phyloP scores from a whole-genome alignment of 192 early-diverging fungal genomes.

The Oehlia diaphana region DNA sequence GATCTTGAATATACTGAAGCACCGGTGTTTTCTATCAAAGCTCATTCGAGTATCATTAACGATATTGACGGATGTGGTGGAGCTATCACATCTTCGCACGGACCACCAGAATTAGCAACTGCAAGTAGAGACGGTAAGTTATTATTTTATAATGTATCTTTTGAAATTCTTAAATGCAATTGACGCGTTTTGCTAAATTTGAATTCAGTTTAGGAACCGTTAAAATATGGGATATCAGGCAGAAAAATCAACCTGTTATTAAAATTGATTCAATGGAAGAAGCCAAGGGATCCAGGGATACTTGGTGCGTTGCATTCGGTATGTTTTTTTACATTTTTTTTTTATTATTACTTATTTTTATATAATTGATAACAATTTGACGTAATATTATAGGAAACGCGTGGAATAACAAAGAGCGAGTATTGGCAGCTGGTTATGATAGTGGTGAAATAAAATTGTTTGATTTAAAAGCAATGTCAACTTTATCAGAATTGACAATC shows the following conservation, averaged over 20 bases:
- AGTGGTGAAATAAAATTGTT: background rate
- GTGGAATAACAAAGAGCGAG: background rate
- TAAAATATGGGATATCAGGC: background rate
- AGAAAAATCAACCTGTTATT: background rate
- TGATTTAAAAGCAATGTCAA: background rate
- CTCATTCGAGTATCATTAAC: background rate
- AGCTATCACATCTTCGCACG: background rate
- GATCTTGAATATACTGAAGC: background rate
- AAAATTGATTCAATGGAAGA: background rate
- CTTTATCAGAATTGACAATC: background rate
- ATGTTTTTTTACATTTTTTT: background rate
- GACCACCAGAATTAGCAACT: background rate
- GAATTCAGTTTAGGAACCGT: background rate
- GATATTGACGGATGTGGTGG: background rate
- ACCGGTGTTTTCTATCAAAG: background rate
- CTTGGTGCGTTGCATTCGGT: background rate
- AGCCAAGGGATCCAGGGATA: background rate
- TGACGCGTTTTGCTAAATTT: background rate
- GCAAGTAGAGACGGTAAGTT: background rate
- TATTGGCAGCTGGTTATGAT: background rate
- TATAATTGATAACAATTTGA: background rate
- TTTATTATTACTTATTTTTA: background rate
- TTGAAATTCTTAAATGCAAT: background rate
- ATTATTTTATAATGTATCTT: background rate
- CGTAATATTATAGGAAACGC: background rate